These are phyloP conservation scores for Trichomonas gallinae DNA, from an alignment of 208 protist genomes.

Conservation along the genomic window DNA sequence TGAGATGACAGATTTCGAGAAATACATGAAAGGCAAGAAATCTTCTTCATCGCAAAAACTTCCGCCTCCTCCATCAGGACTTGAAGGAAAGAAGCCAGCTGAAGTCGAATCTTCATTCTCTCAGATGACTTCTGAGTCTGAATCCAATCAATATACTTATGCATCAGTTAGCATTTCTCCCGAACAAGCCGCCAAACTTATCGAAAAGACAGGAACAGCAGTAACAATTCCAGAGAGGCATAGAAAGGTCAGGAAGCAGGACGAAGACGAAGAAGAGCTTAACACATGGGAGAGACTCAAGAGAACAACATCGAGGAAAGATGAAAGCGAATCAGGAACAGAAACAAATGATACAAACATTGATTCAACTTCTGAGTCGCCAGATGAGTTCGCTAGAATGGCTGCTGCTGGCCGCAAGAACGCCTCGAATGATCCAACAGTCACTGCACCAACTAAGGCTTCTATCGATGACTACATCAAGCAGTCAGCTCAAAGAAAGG, in stretches of 20 bases:
- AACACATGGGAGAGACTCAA: background rate
- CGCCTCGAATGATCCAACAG: background rate
- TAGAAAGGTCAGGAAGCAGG: background rate
- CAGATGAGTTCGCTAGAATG: no score
- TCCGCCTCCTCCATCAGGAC: background rate
- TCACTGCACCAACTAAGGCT: background rate
- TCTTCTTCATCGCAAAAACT: no score
- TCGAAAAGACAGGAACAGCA: background rate
- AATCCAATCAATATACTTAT: background rate
- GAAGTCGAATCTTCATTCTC: background rate
- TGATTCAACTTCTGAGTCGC: background rate
- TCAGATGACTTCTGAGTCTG: background rate
- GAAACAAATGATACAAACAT: background rate
- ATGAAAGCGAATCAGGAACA: no score
- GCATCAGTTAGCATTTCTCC: background rate
- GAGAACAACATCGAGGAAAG: background rate
- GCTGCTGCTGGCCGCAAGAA: no score
- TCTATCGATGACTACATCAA: background rate
- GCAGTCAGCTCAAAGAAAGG: background rate
- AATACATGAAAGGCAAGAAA: background rate
- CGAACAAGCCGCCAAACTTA: background rate
- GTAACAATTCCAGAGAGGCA: background rate
- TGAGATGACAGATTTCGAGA: background rate
- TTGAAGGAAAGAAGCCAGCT: background rate
- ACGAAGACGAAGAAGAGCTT: background rate